Evolutionary conservation across 495 filamentous ascomycete species (phyloP), one percentile per base, ranked within the genome.

Genomic region (Evernia prunastri): DNA sequence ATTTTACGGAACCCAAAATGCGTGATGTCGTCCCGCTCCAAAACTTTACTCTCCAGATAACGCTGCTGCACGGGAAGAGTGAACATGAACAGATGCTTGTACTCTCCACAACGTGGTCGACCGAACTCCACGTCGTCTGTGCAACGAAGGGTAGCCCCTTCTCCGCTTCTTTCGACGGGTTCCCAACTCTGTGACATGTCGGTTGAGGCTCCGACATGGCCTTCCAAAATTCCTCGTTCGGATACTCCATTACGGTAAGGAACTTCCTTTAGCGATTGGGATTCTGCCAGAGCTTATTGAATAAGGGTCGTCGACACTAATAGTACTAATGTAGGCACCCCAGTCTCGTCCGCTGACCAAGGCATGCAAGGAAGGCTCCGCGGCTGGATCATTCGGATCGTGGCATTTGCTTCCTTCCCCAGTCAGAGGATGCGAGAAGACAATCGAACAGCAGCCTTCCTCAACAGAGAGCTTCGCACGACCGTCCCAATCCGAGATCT

Each of bases 61-160:
- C 23, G 13, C 31, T 31, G 23, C n/a, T 54, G 51, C 23, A 54
- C 51, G 7, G 25, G 51, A 25, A 54, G 51, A 13, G 23, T 54
- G 51, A n/a, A 54, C 51, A 54, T 54, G 23, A 54, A 54, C 7
- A 54, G 12, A 27, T 54, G n/a, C 51, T 54, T 54, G 23, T 31
- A 54, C 12, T 27, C 51, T 31, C 51, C 51, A 29, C 51, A 54
- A 31, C 51, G 51, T 29, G 51, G 51, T 54, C 51, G 51, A 35
- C 51, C 51, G 31, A 54, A 54, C 27, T 29, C 51, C 27, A 54
- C 12, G 31, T 54, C 51, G 31, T 54, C 51, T n/a, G 51, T 31
- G 51, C 51, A 54, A 54, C 51, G 51, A 29, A 54, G 51, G 25
- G 25, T 54, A 15, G 51, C 51, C 51, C 51, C n/a, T 29, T 54